phyloP scores from a whole-genome alignment of 2,329 filamentous ascomycete species.

The Cladosporium phlei region DNA sequence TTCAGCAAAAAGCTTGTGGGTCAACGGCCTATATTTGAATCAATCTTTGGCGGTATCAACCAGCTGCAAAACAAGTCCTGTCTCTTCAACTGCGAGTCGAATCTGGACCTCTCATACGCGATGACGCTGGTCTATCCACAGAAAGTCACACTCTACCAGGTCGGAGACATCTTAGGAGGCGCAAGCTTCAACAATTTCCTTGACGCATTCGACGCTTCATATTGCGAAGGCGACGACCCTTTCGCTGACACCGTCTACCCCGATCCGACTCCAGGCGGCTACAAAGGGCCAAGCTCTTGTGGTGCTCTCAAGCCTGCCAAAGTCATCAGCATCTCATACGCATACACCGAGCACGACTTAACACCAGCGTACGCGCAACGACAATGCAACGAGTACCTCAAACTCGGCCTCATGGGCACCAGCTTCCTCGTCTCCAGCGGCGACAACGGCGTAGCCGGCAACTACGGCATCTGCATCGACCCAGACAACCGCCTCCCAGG shows the following conservation, averaged over 20 bases:
- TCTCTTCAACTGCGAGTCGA: constrained; percentile 45
- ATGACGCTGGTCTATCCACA: constrained; percentile 53
- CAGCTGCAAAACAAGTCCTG: constrained; percentile 38
- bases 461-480: constrained; percentile 37
- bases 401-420: constrained; percentile 51
- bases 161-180: constrained; percentile 34
- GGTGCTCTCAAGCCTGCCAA: constrained; percentile 45
- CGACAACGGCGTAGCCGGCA: constrained; percentile 39
- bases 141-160: constrained; percentile 46
- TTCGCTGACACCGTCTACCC: constrained; percentile 37
- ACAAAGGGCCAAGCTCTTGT: constrained; percentile 42
- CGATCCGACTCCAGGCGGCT: constrained; percentile 30
- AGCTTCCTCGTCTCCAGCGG: constrained; percentile 49
- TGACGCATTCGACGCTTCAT: constrained; percentile 45
- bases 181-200: constrained; percentile 36
- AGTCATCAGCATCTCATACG: constrained; percentile 53
- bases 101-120: constrained; percentile 53
- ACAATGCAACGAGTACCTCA: constrained; percentile 55
- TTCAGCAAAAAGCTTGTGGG: constrained; percentile 31
- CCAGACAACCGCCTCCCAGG: constrained; percentile 23
- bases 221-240: constrained; percentile 39
- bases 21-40: constrained; percentile 28
- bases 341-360: constrained; percentile 49
- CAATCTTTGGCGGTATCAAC: constrained; percentile 33
- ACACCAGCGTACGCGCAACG: constrained; percentile 46